Conservation (phyloP, 2,329 filamentous ascomycete genomes). For the Cladosporium phlei region DNA sequence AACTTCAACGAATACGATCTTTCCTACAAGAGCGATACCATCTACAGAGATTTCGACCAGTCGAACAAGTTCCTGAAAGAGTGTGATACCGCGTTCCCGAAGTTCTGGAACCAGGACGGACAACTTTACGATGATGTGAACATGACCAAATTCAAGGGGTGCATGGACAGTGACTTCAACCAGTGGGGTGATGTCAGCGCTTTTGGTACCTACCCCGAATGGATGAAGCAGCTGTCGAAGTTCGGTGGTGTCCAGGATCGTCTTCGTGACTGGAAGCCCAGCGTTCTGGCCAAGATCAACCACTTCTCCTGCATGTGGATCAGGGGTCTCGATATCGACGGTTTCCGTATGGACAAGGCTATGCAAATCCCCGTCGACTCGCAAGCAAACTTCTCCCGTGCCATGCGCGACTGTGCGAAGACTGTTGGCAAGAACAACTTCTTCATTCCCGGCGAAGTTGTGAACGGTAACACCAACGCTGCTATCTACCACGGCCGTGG, state of each 20-base stretch:
- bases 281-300: conserved; percentile 54
- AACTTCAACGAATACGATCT: conserved; percentile 53
- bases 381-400: conserved; percentile 53
- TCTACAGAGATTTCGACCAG: conserved; percentile 56
- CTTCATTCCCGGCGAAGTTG: conserved; percentile 60
- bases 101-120: conserved; percentile 58
- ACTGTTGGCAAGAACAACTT: conserved; percentile 59
- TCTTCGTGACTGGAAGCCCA: conserved; percentile 58
- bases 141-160: conserved; percentile 47
- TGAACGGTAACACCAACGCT: conserved; percentile 57
- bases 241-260: conserved; percentile 65
- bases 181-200: conserved; percentile 60
- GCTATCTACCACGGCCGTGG: conserved; percentile 60
- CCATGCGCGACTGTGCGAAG: conserved; percentile 54
- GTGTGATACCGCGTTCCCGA: conserved; percentile 52
- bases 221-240: conserved; percentile 60
- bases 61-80: conserved; percentile 49
- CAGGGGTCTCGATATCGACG: conserved; percentile 60
- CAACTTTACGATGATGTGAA: conserved; percentile 46
- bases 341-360: conserved; percentile 63
- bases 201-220: conserved; percentile 60
- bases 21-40: conserved; percentile 50
- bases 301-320: conserved; percentile 62
- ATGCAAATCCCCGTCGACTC: conserved; percentile 60
- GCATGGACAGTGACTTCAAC: conserved; percentile 61